Evolutionary conservation across 108 stramenopile species (phyloP).

Genomic region (Cyclotella atomus): DNA sequence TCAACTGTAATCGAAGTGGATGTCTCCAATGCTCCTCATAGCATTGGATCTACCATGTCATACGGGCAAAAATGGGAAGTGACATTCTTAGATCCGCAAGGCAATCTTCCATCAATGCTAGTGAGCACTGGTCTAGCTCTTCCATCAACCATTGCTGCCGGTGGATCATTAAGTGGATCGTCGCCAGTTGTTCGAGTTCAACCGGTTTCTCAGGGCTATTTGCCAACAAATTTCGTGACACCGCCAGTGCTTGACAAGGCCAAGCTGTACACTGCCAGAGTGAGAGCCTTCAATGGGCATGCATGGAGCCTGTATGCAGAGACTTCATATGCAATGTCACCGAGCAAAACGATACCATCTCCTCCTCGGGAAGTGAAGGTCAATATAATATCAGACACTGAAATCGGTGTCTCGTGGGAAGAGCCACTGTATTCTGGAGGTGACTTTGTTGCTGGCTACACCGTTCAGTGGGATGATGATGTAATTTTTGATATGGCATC

Average conservation of each 20-base stretch:
- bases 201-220: constrained; percentile 25
- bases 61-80: constrained; percentile 39
- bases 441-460: constrained; percentile 42
- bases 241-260: constrained; percentile 50
- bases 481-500: constrained; percentile 33
- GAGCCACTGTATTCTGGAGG: constrained; percentile 43
- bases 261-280: constrained; percentile 48
- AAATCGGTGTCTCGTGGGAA: constrained; percentile 51
- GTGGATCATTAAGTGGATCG: constrained; percentile 41
- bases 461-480: constrained; percentile 53
- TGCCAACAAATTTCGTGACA: constrained; percentile 46
- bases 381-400: constrained; percentile 35
- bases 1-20: constrained; percentile 47
- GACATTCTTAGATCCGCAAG: constrained; percentile 25
- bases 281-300: constrained; percentile 61
- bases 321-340: constrained; percentile 30
- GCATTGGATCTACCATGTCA: constrained; percentile 7
- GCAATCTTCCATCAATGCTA: constrained; percentile 53
- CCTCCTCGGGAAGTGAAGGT: constrained; percentile 39
- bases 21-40: constrained; percentile 35
- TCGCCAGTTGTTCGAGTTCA: constrained; percentile 36
- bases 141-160: constrained; percentile 45
- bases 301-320: constrained; percentile 27
- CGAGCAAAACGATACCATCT: constrained; percentile 26
- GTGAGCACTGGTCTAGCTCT: constrained; percentile 45